Base-by-base conservation (phyloP, 257 asterid species). In the Misopates orontium region DNA sequence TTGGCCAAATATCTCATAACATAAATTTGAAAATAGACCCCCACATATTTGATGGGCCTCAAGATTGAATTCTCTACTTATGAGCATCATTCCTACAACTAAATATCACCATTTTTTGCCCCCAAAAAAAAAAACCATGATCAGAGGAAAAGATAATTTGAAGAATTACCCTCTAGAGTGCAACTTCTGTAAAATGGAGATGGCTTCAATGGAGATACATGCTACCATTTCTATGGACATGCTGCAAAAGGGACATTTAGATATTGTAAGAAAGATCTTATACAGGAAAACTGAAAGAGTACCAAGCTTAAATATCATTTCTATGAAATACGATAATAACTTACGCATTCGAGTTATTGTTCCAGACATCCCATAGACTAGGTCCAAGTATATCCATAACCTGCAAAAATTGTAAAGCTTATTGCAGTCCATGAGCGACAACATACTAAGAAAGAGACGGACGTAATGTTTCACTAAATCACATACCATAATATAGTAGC, bases 381-480 rank as follows among this genome's bases (percentile, higher is more conserved):
- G 97, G 98, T 32, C 98, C 98, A 68, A 92, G 97, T 85, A 87
- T 87, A 71, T 89, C 98, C 98, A 92, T 92, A 57, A 92, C 97
- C 98, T 92, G 88, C 57, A 78, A 74, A 69, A 22, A 56, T 60
- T 18, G 54, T 59, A 51, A 22, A 56, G 63, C 20, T 65, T 17
- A 55, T 60, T 36, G 48, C 22, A 25, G 28, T 31, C 10, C 3
- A 19, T 20, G 40, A 55, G 16, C 12, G 18, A 53, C 14, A 20
- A 11, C 51, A 41, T 22, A 74, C 16, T 20, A 13, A 16, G 60
- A 16, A 73, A 28, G 49, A 0, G 9, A 48, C 10, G 28, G 40
- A 56, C 54, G 22, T 69, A 28, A 48, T 21, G 59, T 42, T 10
- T 49, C 4, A 60, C 42, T 42, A 53, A 10, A 49, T 28, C 14